Evolutionary conservation across 73 alveolate genomes (phyloP).

Genomic region (Durusdinium trenchii): DNA sequence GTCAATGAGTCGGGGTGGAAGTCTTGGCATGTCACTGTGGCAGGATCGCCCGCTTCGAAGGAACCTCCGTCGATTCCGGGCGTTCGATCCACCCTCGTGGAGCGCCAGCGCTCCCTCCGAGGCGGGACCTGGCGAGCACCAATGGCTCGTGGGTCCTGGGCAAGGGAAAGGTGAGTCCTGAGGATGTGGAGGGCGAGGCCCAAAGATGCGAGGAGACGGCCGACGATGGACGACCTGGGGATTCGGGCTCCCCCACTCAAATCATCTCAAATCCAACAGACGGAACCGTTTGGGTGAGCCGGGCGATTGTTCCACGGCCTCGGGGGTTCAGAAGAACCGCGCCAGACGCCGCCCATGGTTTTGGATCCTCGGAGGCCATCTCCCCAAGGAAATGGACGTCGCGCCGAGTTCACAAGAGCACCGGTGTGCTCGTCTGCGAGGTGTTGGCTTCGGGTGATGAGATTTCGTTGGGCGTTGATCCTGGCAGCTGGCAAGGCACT

Average conservation of each 20-base stretch:
- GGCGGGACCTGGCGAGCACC: slow-evolving; percentile 93
- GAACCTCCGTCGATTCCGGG: too few relatives aligned
- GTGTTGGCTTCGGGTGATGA: slow-evolving; percentile 44
- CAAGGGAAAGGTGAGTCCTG: slow-evolving; percentile 35
- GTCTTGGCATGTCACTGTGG: too few relatives aligned
- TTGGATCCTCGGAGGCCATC: neutral
- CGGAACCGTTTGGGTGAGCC: too few relatives aligned
- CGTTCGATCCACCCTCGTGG: too few relatives aligned
- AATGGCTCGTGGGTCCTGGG: slow-evolving; percentile 84
- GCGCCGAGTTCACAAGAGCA: neutral
- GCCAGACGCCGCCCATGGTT: neutral
- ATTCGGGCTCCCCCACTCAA: neutral
- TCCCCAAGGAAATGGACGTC: neutral
- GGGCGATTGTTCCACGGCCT: too few relatives aligned
- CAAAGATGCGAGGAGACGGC: too few relatives aligned
- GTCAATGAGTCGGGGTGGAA: too few relatives aligned
- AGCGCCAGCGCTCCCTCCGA: too few relatives aligned
- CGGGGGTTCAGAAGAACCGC: too few relatives aligned
- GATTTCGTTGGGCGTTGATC: slow-evolving; percentile 76
- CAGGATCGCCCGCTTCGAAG: too few relatives aligned
- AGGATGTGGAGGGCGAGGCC: slow-evolving; percentile 77
- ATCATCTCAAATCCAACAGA: too few relatives aligned
- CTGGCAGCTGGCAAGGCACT: slow-evolving; percentile 72
- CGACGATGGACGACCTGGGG: neutral
- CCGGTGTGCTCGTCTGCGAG: neutral